Base-by-base conservation (phyloP, 192 early-diverging fungal genomes). In the Coemansia sp. region DNA sequence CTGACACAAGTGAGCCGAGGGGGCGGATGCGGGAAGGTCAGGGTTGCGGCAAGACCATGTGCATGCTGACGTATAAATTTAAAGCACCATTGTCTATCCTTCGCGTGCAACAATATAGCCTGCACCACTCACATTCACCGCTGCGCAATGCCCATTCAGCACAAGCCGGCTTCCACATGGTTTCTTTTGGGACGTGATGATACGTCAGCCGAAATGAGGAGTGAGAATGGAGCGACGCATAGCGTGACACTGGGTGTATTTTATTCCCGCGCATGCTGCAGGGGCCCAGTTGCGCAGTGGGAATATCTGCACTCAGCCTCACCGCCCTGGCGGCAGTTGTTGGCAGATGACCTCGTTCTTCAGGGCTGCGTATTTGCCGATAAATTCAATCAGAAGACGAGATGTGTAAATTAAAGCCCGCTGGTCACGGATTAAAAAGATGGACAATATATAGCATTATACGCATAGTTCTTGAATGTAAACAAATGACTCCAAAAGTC, bases 131-230 rank as follows among this genome's bases (percentile, higher is more conserved):
- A 21, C 48, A 49, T 49, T 49, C 48, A 49, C 48, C 19, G 48
- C 16, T 49, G 48, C 21, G n/a, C 19, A 19, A 19, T 21, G 17
- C 17, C 48, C 19, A 19, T 49, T 49, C 17, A 21, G 48, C 48
- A 49, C 48, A 49, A 21, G 48, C 48, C 48, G 48, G 48, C n/a
- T 49, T 49, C 48, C 48, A 49, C 48, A 49, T 49, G 48, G 48
- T 21, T 49, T 49, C 48, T 17, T 49, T 49, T 49, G 48, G 48
- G 48, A 49, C 48, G n/a, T 21, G 17, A 49, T 49, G 48, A 49
- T 49, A 49, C 19, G n/a, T 7, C 48, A 19, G 48, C n/a, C 48
- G n/a, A 49, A 49, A 49, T 47, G 5, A 12, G 12, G 16, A n/a
- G 48, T 16, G 41, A 45, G 14, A 45, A 45, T 16, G 41, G 41